Percentiles rank a stretch among this genome's conserved stretches.
Conservation (phyloP, 116 monocot species). For the Dioscorea cayenensis region DNA sequence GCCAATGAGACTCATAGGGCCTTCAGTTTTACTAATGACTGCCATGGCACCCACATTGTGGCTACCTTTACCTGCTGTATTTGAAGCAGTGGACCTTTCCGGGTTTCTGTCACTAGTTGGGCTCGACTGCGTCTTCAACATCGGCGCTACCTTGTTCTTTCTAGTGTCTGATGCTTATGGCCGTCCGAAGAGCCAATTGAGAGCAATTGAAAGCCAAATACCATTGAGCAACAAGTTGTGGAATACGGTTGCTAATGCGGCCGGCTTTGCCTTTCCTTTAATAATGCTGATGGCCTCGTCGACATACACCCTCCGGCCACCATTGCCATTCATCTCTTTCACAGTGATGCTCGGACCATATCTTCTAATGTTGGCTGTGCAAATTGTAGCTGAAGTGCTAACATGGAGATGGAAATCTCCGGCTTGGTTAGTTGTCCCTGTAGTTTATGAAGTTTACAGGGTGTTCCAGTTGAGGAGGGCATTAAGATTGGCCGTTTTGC, state of each 20-base stretch:
- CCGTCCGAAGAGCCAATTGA: constrained; percentile 17
- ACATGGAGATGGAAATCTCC: constrained; percentile 96
- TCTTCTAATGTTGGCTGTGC: constrained; percentile 63
- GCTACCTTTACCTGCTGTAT: constrained; percentile 78
- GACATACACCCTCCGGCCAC: constrained; percentile 43
- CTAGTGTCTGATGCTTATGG: constrained; percentile 92
- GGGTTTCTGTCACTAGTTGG: constrained; percentile 85
- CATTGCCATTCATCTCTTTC: constrained; percentile 55
- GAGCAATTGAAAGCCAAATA: constrained; percentile 13
- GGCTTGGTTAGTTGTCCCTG: constrained; percentile 75
- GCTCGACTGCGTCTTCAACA: constrained; percentile 89
- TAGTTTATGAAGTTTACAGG: constrained; percentile 83
- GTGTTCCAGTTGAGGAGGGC: constrained; percentile 89
- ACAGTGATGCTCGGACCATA: constrained; percentile 72
- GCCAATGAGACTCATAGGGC: constrained; percentile 83
- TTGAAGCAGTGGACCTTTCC: constrained; percentile 38
- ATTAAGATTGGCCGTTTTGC: constrained; percentile 47
- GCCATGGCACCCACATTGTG: constrained; percentile 83
- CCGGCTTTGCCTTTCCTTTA: constrained; percentile 60
- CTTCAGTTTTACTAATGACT: constrained; percentile 61
- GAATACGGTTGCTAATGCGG: constrained; percentile 59
- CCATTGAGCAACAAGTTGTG: constrained; percentile 61
- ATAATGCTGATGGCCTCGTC: constrained; percentile 32
- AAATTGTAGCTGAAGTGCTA: constrained; percentile 70
- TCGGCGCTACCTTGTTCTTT: constrained; percentile 84